Base-by-base conservation (phyloP, 768 basidiomycete species). In the Leccinum obscurum region DNA sequence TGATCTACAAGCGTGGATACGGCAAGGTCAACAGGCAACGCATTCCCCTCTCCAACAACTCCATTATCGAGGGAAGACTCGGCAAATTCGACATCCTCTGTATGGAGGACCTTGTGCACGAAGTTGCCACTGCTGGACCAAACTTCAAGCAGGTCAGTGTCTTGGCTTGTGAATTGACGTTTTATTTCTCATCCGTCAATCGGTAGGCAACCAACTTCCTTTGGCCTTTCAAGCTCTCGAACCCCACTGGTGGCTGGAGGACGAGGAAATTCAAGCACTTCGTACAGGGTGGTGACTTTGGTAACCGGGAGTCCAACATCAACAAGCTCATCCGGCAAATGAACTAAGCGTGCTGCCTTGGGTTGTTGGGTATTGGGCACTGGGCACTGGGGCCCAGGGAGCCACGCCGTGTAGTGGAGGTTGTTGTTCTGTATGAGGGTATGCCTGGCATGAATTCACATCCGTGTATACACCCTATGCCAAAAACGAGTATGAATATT, bases 141-240 rank as follows among this genome's bases (percentile, higher is more conserved):
- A 94, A 98, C 84, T 99, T 99, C 87, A 98, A 98, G 82, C 93
- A 97, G 86, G 94, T 88, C 53, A 62, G 87, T 76, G 51, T 53
- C 32, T 55, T 37, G 22, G 39, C 10, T 28, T 7, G 5, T 15
- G 44, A 35, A 39, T 13, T 30, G 52, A 39, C 15, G 1, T 7
- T 50, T 26, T 49, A 0, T 52, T 60, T 34, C 24, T 22, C 61
- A 54, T 54, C 28, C 8, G 15, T 39, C 46, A 28, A 4, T 14
- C 49, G 61, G 1, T 26, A 90, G 89, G 90, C 88, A 59, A 86
- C 90, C 67, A 95, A 94, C 85, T 95, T 96, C 87, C 88, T 98
- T 56, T 98, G 95, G 95, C 97, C 97, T 26, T 98, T 99, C 86
- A 99, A 99, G 77, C 91, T 99, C 64, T 98, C 95, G 71, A 98